Percentiles rank a stretch among this genome's conserved stretches.
These are phyloP conservation scores for Mycena albidolilacea DNA, from an alignment of 768 basidiomycete species.

Conservation along the genomic window DNA sequence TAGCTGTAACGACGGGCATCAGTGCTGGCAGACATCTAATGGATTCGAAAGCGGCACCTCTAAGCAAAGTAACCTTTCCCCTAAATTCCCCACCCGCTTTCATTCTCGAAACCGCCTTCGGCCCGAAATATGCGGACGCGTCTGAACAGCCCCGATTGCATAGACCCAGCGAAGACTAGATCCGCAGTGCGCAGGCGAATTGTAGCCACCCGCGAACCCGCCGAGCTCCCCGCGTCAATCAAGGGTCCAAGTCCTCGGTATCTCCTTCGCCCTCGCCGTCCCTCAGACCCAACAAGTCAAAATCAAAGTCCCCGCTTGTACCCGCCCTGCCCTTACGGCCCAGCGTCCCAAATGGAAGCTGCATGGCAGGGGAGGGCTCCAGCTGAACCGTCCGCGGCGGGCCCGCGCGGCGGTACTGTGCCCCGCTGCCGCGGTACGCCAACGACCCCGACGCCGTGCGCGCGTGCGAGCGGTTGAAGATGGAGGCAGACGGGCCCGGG, in stretches of 20 bases:
- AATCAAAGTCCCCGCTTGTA: constrained; percentile 33
- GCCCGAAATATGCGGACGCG: background rate
- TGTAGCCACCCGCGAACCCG: background rate
- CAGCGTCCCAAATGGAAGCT: constrained; percentile 54
- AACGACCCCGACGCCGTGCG: constrained; percentile 35
- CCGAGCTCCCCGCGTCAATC: background rate
- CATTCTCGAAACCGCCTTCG: background rate
- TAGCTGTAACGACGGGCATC: background rate
- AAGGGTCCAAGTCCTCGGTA: constrained; percentile 36
- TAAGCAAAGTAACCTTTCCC: background rate
- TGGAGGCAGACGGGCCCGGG: background rate
- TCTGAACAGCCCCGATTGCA: background rate
- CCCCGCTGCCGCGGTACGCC: constrained; percentile 25
- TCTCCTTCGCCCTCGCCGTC: constrained; percentile 39
- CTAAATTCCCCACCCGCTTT: background rate
- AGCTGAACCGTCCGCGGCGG: constrained; percentile 64
- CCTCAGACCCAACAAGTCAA: constrained; percentile 35
- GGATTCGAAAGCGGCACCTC: background rate
- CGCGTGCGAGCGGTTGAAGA: constrained; percentile 23
- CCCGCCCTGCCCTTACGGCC: constrained; percentile 18
- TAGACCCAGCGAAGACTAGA: background rate
- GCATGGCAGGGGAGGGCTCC: constrained; percentile 70
- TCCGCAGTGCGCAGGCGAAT: background rate
- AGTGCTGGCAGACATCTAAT: background rate
- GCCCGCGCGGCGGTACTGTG: constrained; percentile 35